These are phyloP conservation scores for Wickerhamiella galacta DNA, from an alignment of 805 yeast species.

Conservation along the genomic window DNA sequence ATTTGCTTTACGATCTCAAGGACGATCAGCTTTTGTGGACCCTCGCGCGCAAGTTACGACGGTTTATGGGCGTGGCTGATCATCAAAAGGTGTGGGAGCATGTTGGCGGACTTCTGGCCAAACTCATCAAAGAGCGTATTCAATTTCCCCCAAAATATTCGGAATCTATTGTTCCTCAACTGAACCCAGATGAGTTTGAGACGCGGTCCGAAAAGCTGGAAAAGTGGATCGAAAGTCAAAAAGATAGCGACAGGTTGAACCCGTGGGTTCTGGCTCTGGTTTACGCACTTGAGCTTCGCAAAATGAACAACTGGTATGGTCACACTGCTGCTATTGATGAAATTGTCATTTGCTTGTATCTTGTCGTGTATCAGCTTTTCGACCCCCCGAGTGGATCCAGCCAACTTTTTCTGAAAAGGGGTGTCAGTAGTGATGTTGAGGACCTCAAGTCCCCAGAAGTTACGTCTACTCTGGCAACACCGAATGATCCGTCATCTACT, in stretches of 20 bases:
- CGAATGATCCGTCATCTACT: background rate
- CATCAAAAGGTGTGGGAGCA: conserved; percentile 51
- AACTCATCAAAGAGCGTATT: conserved; percentile 31
- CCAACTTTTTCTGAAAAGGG: background rate
- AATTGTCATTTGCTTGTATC: conserved; percentile 42
- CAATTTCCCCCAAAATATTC: conserved; percentile 28
- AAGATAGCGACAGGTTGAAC: conserved; percentile 6
- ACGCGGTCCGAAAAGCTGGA: conserved; percentile 23
- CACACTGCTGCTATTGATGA: conserved; percentile 63
- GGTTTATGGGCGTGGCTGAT: conserved; percentile 59
- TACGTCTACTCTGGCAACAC: background rate
- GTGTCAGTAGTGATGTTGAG: background rate
- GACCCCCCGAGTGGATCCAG: background rate
- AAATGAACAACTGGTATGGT: conserved; percentile 66
- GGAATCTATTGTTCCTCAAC: conserved; percentile 20
- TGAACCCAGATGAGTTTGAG: conserved; percentile 21
- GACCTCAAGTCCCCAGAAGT: background rate
- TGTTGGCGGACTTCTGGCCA: conserved; percentile 35
- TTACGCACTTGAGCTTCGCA: conserved; percentile 35
- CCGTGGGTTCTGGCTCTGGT: conserved; percentile 13
- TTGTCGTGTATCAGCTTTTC: conserved; percentile 27
- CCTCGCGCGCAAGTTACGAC: conserved; percentile 57
- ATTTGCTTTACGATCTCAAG: conserved; percentile 32
- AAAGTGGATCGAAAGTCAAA: conserved; percentile 7
- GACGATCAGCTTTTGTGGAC: conserved; percentile 45